Percentiles rank a stretch among this genome's conserved stretches.
phyloP scores from a whole-genome alignment of 192 early-diverging fungal species.

The Jimgerdemannia flammicorona region DNA sequence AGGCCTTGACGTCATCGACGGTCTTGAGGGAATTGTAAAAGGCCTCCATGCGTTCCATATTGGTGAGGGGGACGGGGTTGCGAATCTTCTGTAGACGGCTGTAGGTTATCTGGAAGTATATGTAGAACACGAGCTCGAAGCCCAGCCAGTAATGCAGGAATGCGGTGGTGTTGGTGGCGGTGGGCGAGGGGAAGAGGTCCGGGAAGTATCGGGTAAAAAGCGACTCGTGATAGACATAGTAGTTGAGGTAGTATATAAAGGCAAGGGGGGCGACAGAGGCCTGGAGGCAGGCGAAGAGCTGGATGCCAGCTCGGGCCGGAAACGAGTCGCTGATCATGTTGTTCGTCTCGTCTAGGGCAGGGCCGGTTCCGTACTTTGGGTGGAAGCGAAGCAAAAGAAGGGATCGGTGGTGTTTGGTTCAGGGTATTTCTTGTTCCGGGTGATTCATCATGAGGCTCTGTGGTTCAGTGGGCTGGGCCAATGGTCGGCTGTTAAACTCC shows the following conservation, averaged over 20 bases:
- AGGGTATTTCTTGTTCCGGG: too few relatives aligned
- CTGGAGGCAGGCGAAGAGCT: constrained; percentile 10
- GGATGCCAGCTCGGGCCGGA: constrained; percentile 12
- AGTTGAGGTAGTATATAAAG: constrained; percentile 23
- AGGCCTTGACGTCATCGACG: constrained; percentile 17
- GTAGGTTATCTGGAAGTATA: constrained; percentile 19
- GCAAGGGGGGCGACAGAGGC: constrained; percentile 20
- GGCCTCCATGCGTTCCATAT: constrained; percentile 4
- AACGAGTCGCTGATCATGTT: constrained; percentile 19
- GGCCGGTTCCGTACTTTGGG: too few relatives aligned
- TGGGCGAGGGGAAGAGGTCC: background rate
- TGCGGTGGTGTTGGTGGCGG: background rate
- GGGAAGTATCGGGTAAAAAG: background rate
- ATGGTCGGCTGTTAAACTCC: too few relatives aligned
- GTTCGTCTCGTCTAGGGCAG: background rate
- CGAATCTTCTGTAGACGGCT: constrained; percentile 12
- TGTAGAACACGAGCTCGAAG: constrained; percentile 23
- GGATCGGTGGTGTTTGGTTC: background rate
- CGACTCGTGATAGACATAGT: background rate
- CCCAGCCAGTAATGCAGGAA: constrained; percentile 20
- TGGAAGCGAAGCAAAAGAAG: background rate
- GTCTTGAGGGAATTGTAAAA: constrained; percentile 26
- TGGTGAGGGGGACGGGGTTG: background rate
- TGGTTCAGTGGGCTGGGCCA: too few relatives aligned
- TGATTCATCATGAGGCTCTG: too few relatives aligned